A percentile compares a stretch with the other conserved stretches of the same genome.
These are phyloP conservation scores for Leishmania mexicana DNA, from an alignment of 208 protist species.

Conservation along the genomic window DNA sequence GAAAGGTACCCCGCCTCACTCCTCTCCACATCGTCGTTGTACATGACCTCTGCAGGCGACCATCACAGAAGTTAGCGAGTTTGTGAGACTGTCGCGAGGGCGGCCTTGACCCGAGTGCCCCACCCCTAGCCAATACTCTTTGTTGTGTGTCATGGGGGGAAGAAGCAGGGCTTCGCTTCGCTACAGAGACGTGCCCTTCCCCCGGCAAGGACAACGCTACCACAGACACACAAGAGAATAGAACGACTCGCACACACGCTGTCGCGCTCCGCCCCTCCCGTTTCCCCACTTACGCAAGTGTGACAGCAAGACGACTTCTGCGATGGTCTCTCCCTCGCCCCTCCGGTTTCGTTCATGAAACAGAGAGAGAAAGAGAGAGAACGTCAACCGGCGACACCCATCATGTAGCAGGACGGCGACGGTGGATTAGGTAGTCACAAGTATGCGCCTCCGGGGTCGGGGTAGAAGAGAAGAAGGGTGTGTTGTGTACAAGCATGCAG, in stretches of 20 bases:
- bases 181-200: background rate
- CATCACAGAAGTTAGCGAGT: background rate
- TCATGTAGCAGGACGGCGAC: background rate
- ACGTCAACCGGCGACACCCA: background rate
- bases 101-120: background rate
- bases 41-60: background rate
- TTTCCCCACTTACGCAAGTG: background rate
- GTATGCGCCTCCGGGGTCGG: background rate
- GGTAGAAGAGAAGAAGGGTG: background rate
- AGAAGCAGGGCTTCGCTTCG: background rate
- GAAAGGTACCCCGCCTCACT: background rate
- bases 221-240: background rate
- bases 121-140: background rate
- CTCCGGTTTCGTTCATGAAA: background rate
- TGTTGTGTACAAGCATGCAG: background rate
- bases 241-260: background rate
- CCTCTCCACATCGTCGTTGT: background rate
- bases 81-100: background rate
- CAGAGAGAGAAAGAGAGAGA: background rate
- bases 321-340: background rate
- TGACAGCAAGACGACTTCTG: background rate
- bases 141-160: background rate
- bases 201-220: background rate
- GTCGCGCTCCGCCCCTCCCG: background rate
- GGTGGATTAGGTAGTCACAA: background rate